Percentiles rank a stretch among this genome's conserved stretches.
phyloP scores from a whole-genome alignment of 805 yeast genomes.

The Monosporozyma solicola region DNA sequence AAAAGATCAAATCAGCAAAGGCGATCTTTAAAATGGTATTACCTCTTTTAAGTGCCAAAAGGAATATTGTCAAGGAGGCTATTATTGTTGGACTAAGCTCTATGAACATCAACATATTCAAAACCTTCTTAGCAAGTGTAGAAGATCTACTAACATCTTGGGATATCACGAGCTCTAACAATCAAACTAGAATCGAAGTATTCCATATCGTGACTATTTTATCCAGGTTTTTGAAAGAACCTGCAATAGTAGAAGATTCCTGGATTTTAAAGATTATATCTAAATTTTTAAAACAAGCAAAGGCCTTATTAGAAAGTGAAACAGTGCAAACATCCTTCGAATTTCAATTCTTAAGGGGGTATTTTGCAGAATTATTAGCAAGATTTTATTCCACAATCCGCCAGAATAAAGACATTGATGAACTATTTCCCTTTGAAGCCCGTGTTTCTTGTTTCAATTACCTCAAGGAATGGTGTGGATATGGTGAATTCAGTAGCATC shows the following conservation, averaged over 20 bases:
- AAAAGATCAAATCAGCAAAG: constrained; percentile 85
- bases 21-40: constrained; percentile 81
- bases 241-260: constrained; percentile 49
- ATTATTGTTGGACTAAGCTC: constrained; percentile 84
- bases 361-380: constrained; percentile 75
- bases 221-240: constrained; percentile 47
- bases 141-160: constrained; percentile 51
- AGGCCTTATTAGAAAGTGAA: constrained; percentile 47
- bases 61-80: constrained; percentile 68
- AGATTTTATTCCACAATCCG: constrained; percentile 54
- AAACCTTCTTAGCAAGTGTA: constrained; percentile 67
- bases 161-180: constrained; percentile 38
- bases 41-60: constrained; percentile 67
- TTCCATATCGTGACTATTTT: constrained; percentile 70
- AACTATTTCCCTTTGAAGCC: constrained; percentile 80
- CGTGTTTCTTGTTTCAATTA: constrained; percentile 73
- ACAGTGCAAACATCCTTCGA: constrained; percentile 56
- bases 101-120: constrained; percentile 81
- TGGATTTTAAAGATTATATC: constrained; percentile 60
- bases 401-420: constrained; percentile 33
- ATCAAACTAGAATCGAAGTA: constrained; percentile 56
- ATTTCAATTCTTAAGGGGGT: constrained; percentile 69
- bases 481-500: constrained; percentile 54
- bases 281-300: constrained; percentile 51
- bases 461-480: constrained; percentile 91